phyloP scores from a whole-genome alignment of 257 asterid species.

The Buddleja alternifolia region DNA sequence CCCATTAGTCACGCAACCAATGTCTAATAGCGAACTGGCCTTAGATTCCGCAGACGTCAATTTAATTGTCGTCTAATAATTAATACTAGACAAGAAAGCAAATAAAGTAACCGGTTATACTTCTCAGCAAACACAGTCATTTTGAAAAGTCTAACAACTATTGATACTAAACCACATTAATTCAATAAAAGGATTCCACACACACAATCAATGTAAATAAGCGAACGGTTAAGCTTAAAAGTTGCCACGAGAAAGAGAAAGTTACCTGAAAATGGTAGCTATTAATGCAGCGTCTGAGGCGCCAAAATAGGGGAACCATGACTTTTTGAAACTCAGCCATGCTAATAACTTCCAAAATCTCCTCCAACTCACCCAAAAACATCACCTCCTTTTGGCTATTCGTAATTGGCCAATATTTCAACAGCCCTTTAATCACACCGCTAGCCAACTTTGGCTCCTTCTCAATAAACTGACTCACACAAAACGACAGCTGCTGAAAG shows the following conservation, averaged over 20 bases:
- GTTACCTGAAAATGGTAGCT: conserved; percentile 92
- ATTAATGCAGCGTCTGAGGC: conserved; percentile 73
- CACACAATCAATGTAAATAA: conserved; percentile 2
- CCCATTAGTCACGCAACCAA: conserved; percentile 8
- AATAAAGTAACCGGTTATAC: conserved; percentile 5
- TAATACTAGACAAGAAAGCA: conserved; percentile 15
- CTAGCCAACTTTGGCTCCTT: conserved; percentile 87
- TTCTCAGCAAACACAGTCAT: conserved; percentile 2
- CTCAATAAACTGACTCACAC: conserved; percentile 81
- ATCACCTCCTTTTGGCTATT: conserved; percentile 93
- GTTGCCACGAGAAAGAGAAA: background rate
- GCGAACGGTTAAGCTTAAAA: conserved; percentile 11
- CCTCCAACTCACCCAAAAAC: conserved; percentile 90
- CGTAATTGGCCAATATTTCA: conserved; percentile 90
- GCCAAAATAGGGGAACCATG: conserved; percentile 81
- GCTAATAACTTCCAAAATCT: conserved; percentile 76
- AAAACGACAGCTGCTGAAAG: conserved; percentile 81
- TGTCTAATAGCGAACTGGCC: conserved; percentile 19
- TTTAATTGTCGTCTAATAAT: conserved; percentile 4
- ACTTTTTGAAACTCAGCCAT: conserved; percentile 81
- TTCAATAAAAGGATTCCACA: conserved; percentile 1
- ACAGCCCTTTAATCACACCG: conserved; percentile 70
- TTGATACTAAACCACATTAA: background rate
- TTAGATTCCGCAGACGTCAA: conserved; percentile 16
- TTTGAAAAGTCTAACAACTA: conserved; percentile 13